A percentile compares a stretch with the other conserved stretches of the same genome.
Conservation (phyloP, 768 basidiomycete genomes). For the Boletus reticulatus region DNA sequence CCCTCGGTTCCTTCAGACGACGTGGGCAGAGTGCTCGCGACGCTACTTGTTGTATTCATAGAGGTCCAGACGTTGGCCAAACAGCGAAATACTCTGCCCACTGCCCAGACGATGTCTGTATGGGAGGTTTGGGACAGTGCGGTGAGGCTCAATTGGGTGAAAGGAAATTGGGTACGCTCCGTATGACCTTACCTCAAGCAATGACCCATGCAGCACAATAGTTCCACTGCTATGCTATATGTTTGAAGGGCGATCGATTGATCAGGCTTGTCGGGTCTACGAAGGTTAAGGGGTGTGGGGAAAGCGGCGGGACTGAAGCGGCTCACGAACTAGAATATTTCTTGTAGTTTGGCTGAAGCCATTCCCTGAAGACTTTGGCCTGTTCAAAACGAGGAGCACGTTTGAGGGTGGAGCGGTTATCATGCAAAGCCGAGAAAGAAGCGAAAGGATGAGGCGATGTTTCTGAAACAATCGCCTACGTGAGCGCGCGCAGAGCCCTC, state of each 20-base stretch:
- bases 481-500: background rate
- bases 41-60: constrained; percentile 57
- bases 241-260: constrained; percentile 44
- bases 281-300: background rate
- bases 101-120: constrained; percentile 50
- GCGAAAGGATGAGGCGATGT: constrained; percentile 20
- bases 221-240: constrained; percentile 55
- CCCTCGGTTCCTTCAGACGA: constrained; percentile 63
- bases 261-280: constrained; percentile 29
- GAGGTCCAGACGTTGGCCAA: constrained; percentile 75
- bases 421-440: constrained; percentile 41
- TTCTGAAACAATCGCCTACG: constrained; percentile 30
- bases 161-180: constrained; percentile 3
- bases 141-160: constrained; percentile 46
- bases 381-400: constrained; percentile 71
- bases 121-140: constrained; percentile 53
- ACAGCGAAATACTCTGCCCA: constrained; percentile 71
- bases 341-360: constrained; percentile 71
- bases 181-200: constrained; percentile 55
- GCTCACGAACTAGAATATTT: constrained; percentile 51
- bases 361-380: constrained; percentile 63
- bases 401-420: constrained; percentile 45
- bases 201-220: constrained; percentile 57
- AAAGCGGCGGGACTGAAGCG: background rate
- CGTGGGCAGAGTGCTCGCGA: constrained; percentile 63